Base-by-base conservation (phyloP, 73 alveolate species). In the Stentor coeruleus region DNA sequence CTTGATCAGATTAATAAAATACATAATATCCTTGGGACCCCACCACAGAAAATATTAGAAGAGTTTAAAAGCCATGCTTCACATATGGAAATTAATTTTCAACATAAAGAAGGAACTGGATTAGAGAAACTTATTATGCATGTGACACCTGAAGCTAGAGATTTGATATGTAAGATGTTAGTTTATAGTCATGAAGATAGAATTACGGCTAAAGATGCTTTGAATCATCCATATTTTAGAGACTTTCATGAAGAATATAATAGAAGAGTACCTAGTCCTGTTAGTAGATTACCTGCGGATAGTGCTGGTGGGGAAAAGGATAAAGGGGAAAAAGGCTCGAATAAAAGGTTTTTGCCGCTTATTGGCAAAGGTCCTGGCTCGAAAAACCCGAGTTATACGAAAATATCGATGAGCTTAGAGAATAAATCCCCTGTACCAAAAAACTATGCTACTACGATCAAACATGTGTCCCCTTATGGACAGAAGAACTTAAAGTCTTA, bases 1-100 rank as follows among this genome's bases (percentile, higher is more conserved):
- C 88, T 95, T 76, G 99, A 97, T 84, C 94, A 96, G 87, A 95
- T 96, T 58, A 83, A 84, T 39, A 97, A 95, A 91, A 97, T 97
- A 33, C 99, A 97, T 86, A 96, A 95, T 85, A 91, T 96, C 41
- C 87, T 97, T 76, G 93, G 93, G 35, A 94, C 99, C 1, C 99
- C 98, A 2, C 89, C 92, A 57, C 88, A 91, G 80, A 97, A 89
- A n/a, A 91, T 94, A 3, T 89, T 96, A 55, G 96, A 94, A 35
- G 85, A 88, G 82, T 96, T 94, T 57, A 86, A 82, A 90, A 87
- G 85, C 74, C 81, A 89, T 26, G 97, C 94, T 3, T 85, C 97
- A 4, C 98, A 94, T 59, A 93, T 94, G 95, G 97, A 91, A 38
- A 74, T 91, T 42, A 91, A 91, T 77, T 91, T 92, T 59, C 91